These are phyloP conservation scores for Lasiosphaeria miniovina DNA, from an alignment of 495 filamentous ascomycete species.

Conservation along the genomic window DNA sequence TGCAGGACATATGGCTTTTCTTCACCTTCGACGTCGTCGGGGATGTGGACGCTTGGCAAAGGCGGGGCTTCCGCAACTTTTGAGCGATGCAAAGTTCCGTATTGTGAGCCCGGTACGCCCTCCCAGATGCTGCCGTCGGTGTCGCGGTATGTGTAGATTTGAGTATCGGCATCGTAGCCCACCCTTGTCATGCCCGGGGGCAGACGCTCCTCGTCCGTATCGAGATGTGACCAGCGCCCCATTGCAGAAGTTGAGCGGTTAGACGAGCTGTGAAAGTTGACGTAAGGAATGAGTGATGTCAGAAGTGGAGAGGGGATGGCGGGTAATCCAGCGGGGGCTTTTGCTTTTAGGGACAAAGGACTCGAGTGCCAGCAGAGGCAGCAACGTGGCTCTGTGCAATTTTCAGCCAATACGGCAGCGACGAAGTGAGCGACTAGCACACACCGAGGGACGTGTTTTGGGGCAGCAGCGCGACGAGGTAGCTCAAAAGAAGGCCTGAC, in stretches of 20 bases:
- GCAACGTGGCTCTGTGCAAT: too few relatives aligned
- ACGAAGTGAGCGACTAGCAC: too few relatives aligned
- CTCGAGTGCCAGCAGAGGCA: too few relatives aligned
- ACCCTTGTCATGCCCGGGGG: constrained; percentile 51
- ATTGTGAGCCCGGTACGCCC: constrained; percentile 41
- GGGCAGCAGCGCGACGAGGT: too few relatives aligned
- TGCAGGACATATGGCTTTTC: constrained; percentile 16
- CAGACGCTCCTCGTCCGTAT: constrained; percentile 49
- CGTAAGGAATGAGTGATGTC: too few relatives aligned
- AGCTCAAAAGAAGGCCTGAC: too few relatives aligned
- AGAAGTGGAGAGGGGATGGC: too few relatives aligned
- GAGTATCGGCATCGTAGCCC: constrained; percentile 53
- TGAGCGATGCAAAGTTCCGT: constrained; percentile 42
- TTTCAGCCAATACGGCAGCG: too few relatives aligned
- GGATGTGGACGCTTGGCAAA: constrained; percentile 9
- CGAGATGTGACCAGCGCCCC: constrained; percentile 43
- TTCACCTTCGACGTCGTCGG: constrained; percentile 8
- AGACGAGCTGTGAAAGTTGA: background rate
- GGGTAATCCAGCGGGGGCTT: too few relatives aligned
- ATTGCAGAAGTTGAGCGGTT: constrained; percentile 19
- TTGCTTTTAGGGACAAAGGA: too few relatives aligned
- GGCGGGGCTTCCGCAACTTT: background rate
- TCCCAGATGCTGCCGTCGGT: constrained; percentile 41
- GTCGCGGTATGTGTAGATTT: constrained; percentile 49
- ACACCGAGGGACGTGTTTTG: too few relatives aligned